These are phyloP conservation scores for Rhazya stricta DNA, from an alignment of 257 asterid species.

Conservation along the genomic window DNA sequence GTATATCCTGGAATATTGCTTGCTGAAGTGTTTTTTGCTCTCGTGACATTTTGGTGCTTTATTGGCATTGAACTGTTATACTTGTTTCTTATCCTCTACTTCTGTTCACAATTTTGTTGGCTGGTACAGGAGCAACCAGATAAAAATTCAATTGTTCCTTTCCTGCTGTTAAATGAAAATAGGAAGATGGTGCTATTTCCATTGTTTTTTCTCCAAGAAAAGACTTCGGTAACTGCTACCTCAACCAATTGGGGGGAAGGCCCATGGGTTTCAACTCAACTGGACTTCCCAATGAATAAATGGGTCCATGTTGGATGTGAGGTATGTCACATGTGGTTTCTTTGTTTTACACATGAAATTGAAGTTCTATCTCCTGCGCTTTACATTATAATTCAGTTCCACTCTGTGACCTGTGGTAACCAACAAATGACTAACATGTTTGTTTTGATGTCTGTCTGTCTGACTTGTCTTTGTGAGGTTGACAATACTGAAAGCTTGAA, in stretches of 20 bases:
- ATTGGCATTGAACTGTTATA: not conserved
- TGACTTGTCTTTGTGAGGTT: not conserved
- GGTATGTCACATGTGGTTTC: slow-evolving; percentile 36
- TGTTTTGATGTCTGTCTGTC: not conserved
- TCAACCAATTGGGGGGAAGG: slow-evolving; percentile 29
- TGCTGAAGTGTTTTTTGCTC: not conserved
- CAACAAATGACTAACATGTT: not conserved
- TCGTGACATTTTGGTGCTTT: not conserved
- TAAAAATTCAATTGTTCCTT: slow-evolving; percentile 42
- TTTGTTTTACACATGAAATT: not conserved
- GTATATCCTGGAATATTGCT: not conserved
- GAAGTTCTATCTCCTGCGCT: not conserved
- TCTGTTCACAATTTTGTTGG: slow-evolving; percentile 11
- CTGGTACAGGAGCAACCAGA: slow-evolving; percentile 53
- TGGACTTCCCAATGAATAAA: slow-evolving; percentile 53
- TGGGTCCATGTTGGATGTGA: slow-evolving; percentile 96
- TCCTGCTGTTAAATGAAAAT: slow-evolving; percentile 60
- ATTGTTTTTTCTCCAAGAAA: slow-evolving; percentile 36
- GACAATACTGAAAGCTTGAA: not conserved
- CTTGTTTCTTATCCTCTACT: not conserved
- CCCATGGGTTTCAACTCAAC: slow-evolving; percentile 36
- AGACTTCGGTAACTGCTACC: slow-evolving; percentile 38
- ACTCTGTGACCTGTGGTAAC: not conserved
- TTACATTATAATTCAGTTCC: not conserved
- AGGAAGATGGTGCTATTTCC: slow-evolving; percentile 61